Base-by-base conservation (phyloP, 805 yeast genomes). In the Kodamaea nitidulidarum region DNA sequence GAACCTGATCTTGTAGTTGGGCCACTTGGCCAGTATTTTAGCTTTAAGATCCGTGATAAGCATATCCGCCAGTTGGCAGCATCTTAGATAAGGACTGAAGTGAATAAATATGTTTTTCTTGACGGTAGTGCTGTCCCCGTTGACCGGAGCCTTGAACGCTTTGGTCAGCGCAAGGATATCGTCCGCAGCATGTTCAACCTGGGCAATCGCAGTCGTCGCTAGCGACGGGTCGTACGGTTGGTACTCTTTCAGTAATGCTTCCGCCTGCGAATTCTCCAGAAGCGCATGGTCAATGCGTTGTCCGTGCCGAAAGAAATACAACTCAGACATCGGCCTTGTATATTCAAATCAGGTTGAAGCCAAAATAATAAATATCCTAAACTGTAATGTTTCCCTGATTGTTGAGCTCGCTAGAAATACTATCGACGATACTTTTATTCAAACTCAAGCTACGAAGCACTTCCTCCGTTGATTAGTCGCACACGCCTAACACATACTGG, bases 271-370 rank as follows among this genome's bases (percentile, higher is more conserved):
- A 26, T 60, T 60, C 15, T 44, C 48, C 31, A 46, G 35, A 25
- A 49, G 39, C 10, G 60, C 63, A 46, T 65, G 70, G 47, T 68
- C 73, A 33, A 66, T 63, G 32, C 74, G 51, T 31, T 56, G 54
- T 17, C 70, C 72, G 52, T 68, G 74, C 42, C 74, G 70, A 38
- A 68, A 53, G 55, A 68, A 68, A 51, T 52, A 65, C 45, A 68
- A 55, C 52, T 67, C 72, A 17, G 70, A 32, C 50, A 47, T 46
- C 24, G 15, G 15, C 11, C 22, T 11, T 27, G 15, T 27, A 9
- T 25, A 20, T 20, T 20, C 22, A 20, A 20, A 20, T 20, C 22
- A 20, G 7, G 22, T 14, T 25, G 16, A 27, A 27, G 4, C 16
- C 8, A 14, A 7, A 27, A 27, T 10, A 27, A 12, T 27, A 27